Evolutionary conservation across 1,139 yeast species (phyloP).

Genomic region (Lodderomyces pseudojiufengensis): DNA sequence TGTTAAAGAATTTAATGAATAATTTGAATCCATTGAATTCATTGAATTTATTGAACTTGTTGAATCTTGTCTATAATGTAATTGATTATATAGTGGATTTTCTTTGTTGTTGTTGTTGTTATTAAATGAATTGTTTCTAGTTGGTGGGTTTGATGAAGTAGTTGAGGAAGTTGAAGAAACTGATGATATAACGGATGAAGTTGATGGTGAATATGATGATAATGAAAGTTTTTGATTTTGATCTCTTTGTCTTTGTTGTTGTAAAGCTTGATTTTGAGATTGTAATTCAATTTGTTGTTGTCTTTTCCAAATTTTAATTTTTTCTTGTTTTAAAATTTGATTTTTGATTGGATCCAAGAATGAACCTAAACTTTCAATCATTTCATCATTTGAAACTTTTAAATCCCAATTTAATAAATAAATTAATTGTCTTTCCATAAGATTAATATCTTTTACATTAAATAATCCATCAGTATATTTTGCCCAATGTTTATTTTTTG

Average conservation of each 20-base stretch:
- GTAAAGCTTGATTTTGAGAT: slow-evolving; percentile 7
- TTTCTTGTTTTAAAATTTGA: slow-evolving; percentile 45
- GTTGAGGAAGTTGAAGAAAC: not conserved
- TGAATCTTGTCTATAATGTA: slow-evolving; percentile 31
- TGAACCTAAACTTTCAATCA: slow-evolving; percentile 43
- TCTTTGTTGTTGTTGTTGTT: slow-evolving; percentile 2
- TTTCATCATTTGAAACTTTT: slow-evolving; percentile 51
- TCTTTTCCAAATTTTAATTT: slow-evolving; percentile 23
- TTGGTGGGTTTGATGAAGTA: slow-evolving; percentile 6
- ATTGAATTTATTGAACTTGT: slow-evolving; percentile 23
- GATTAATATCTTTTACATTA: slow-evolving; percentile 62
- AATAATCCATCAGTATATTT: slow-evolving; percentile 72
- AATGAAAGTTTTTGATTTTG: not conserved
- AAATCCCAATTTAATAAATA: slow-evolving; percentile 70
- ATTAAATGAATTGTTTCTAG: slow-evolving; percentile 11
- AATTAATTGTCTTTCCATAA: slow-evolving; percentile 76
- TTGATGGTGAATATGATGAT: not conserved
- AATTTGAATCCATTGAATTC: slow-evolving; percentile 12
- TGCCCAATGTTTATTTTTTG: slow-evolving; percentile 77
- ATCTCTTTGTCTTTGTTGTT: slow-evolving; percentile 1
- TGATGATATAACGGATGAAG: not conserved
- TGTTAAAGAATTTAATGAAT: no score
- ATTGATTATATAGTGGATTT: slow-evolving; percentile 6
- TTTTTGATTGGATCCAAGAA: slow-evolving; percentile 62
- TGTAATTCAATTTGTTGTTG: slow-evolving; percentile 6